These are phyloP conservation scores for Sarcodon aspratus DNA, from an alignment of 768 basidiomycete species.

Conservation along the genomic window DNA sequence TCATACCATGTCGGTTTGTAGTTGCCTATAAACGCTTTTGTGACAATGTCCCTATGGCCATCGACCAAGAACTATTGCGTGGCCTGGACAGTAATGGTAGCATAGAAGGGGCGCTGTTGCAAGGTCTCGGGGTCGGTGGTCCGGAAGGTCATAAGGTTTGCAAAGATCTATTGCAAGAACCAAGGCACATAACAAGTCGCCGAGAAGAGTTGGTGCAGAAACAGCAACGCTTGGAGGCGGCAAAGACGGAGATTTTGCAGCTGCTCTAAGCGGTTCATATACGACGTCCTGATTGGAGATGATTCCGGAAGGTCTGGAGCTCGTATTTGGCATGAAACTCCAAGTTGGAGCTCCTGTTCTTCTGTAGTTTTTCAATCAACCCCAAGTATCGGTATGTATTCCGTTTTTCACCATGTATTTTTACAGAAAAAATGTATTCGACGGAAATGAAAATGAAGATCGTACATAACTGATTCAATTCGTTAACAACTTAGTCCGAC, in stretches of 20 bases:
- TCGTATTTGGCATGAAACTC: too few relatives aligned
- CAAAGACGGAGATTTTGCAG: conserved; percentile 27
- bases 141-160: conserved; percentile 34
- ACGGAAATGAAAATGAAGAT: too few relatives aligned
- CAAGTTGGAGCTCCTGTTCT: too few relatives aligned
- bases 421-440: too few relatives aligned
- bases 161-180: conserved; percentile 40
- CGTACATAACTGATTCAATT: too few relatives aligned
- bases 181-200: conserved; percentile 25
- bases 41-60: conserved; percentile 30
- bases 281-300: too few relatives aligned
- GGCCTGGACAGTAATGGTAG: conserved; percentile 34
- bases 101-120: conserved; percentile 32
- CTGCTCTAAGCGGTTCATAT: conserved; percentile 1
- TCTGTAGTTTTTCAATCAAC: too few relatives aligned
- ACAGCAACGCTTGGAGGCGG: conserved; percentile 35
- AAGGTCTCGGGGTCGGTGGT: conserved; percentile 41
- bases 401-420: too few relatives aligned
- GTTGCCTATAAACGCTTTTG: conserved; percentile 35
- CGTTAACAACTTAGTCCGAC: too few relatives aligned
- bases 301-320: too few relatives aligned
- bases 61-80: conserved; percentile 40
- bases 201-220: conserved; percentile 41
- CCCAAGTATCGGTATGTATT: too few relatives aligned
- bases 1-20: neutral